Conservation (phyloP, 164 flowering plant species). For the Litsea cubeba region DNA sequence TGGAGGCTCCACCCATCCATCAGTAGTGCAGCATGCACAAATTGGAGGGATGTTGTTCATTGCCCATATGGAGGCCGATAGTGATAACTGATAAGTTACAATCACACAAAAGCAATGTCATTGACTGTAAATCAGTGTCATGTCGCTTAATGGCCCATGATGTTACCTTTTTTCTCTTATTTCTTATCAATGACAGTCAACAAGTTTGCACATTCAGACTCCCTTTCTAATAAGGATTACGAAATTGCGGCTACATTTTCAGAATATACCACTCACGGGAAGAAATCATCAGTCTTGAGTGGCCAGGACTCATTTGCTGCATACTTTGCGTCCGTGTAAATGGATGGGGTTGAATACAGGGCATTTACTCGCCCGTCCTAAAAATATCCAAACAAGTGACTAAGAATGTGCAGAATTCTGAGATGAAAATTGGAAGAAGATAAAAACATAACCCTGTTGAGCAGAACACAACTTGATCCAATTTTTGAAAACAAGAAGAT, state of each 20-base stretch:
- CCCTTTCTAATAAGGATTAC: not conserved
- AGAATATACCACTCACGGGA: slow-evolving; percentile 63
- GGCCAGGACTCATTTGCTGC: slow-evolving; percentile 70
- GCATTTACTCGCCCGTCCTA: slow-evolving; percentile 98
- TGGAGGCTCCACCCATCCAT: too few species aligned
- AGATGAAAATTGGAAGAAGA: not conserved
- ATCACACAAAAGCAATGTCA: too few species aligned
- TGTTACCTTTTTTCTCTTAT: not conserved
- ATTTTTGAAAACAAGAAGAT: too few species aligned
- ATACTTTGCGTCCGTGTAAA: slow-evolving; percentile 87
- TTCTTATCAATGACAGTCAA: not conserved
- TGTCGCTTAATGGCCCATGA: not conserved
- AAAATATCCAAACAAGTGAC: slow-evolving; percentile 12
- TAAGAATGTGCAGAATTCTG: not conserved
- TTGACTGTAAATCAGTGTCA: not conserved
- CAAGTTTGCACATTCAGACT: too few species aligned
- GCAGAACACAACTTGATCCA: not conserved
- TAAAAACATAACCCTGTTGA: not conserved
- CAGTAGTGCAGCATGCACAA: not conserved
- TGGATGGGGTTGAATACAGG: slow-evolving; percentile 85
- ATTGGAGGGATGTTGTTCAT: too few species aligned
- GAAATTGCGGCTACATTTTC: not conserved
- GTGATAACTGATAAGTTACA: too few species aligned
- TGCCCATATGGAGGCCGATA: not conserved
- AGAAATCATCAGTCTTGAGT: slow-evolving; percentile 76